Evolutionary conservation across 2,329 filamentous ascomycete species (phyloP), one percentile per base, ranked within the genome.

Genomic region (Ustilaginoidea virens): DNA sequence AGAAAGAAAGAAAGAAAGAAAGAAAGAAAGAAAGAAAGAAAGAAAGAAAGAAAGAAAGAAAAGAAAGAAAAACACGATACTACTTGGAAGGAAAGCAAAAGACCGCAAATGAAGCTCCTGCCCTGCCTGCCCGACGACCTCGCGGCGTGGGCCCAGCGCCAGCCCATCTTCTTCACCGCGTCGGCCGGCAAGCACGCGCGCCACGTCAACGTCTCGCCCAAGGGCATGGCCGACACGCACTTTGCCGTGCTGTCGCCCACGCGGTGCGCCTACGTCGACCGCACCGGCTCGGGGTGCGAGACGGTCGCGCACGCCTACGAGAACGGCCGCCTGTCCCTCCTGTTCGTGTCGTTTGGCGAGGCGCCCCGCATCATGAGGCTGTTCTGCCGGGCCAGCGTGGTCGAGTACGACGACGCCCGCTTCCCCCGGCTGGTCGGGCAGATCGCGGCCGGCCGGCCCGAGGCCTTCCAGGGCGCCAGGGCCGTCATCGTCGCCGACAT

Each of bases 121-220:
- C 46, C 61, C 12, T 61, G 60, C 21, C 60, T 80, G 35, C 48
- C 61, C 4, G 47, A 58, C 5, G 57, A 73, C 17, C 62, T 80
- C 19, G 57, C 61, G 32, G 51, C 60, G 23, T 85, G 78, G 75
- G 67, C 74, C 28, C 59, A 73, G 27, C 50, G 58, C 8, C 80
- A 86, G 41, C 68, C 74, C 31, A 56, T 86, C 41, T 85, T 85
- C 63, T 85, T 78, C 58, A 74, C 79, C 8, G 75, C 71, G 23
- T 80, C 75, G 10, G 77, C 80, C 1, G 77, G 79, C 1, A 63
- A 72, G 16, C 61, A 63, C n/a, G 74, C 69, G 13, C 52, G 57
- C 3, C 79, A 86, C 54, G 60, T 86, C 56, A 86, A 86, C 43
- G 55, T 83, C 31, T 85, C 78, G 0, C 77, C 80, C 27, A 83